Evolutionary conservation across 805 yeast species (phyloP), one percentile per base, ranked within the genome.

Genomic region (Nakazawaea pomicola): DNA sequence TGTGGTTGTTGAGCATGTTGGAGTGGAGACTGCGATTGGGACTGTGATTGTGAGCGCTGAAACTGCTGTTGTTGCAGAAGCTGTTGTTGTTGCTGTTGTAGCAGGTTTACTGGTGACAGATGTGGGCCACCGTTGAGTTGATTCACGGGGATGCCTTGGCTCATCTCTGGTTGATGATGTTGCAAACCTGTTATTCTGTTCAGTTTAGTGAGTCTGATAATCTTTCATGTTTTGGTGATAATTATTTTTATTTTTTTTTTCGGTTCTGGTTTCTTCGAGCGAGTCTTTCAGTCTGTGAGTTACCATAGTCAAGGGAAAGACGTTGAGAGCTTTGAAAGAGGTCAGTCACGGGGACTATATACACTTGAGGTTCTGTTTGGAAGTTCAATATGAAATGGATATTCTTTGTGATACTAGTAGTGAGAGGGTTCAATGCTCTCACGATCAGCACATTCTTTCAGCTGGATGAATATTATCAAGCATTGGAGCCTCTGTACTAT

Each of bases 391-490:
- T 24, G 31, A 32, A 23, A 16, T 34, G 27, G 44, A 18, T 8
- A 10, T 36, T 41, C 18, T 11, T n/a, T 23, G 14, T 31, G 17
- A 31, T 42, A 5, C 29, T 42, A 17, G 28, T 23, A 4, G 15
- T 33, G 9, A 17, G 41, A 23, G 15, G 29, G 10, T 19, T 74
- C 51, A 88, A 89, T 58, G 76, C 95, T 0, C 54, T 84, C 18
- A 57, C 79, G 1, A 74, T 77, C 4, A 56, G 56, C 41, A 88
- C 98, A 0, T 93, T 78, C 56, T 93, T 93, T 62, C 99, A 93
- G 58, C 91, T 99, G 0, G 99, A 93, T 59, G 99, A 93, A 60
- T 93, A 72, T 61, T 93, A 82, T 79, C 99, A 93, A 61, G 70
- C 90, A 0, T 63, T 93, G 38, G 99, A 93, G 54, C 96, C 96